These are phyloP conservation scores for Bassia scoparia DNA, from an alignment of 148 eudicot species.

Conservation along the genomic window DNA sequence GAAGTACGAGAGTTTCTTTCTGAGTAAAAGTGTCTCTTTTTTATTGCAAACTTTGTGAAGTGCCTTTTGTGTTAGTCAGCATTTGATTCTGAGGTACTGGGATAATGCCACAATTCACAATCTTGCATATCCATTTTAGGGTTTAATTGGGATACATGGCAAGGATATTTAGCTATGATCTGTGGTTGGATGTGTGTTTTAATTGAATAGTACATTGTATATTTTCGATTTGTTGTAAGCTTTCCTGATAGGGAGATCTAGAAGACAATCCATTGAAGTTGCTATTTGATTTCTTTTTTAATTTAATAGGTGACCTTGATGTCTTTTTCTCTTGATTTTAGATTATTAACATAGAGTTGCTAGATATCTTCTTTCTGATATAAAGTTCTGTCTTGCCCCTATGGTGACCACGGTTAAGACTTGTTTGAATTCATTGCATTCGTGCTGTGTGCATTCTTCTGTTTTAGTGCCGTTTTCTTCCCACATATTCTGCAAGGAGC, in stretches of 20 bases:
- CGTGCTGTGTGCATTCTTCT: not conserved
- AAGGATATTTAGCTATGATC: conserved; percentile 15
- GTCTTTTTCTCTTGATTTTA: conserved; percentile 3
- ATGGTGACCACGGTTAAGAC: not conserved
- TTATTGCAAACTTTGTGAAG: not conserved
- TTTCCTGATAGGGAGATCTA: not conserved
- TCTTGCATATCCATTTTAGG: not conserved
- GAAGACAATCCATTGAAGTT: not conserved
- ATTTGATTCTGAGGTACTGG: not conserved
- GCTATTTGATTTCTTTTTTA: not conserved
- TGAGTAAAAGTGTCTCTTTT: not conserved
- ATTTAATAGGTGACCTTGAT: not conserved
- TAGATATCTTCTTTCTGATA: not conserved
- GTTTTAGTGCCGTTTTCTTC: not conserved
- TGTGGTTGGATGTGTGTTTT: not conserved
- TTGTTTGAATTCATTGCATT: not conserved
- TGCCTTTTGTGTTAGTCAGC: not conserved
- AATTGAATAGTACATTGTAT: not conserved
- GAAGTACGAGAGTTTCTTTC: not conserved
- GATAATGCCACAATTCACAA: conserved; percentile 1
- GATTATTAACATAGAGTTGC: not conserved
- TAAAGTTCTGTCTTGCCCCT: not conserved
- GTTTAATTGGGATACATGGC: not conserved
- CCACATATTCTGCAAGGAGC: not conserved
- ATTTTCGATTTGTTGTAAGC: not conserved